phyloP scores from a whole-genome alignment of 1,284 basidiomycete species.

The Chalciporus piperatoides region DNA sequence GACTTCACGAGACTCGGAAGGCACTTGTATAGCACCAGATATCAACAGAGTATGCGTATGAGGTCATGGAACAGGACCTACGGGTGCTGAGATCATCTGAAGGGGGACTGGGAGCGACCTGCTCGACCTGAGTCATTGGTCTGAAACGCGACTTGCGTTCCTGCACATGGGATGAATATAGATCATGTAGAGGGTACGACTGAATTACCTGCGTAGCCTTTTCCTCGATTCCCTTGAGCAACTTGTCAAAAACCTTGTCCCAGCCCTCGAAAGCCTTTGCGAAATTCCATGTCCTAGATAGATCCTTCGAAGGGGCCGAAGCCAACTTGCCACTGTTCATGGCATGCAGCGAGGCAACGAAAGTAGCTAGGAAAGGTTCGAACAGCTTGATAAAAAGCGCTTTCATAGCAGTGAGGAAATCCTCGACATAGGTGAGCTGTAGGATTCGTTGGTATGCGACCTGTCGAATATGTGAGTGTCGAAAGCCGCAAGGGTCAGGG shows the following conservation, averaged over 20 bases:
- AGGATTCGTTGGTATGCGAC: constrained; percentile 97
- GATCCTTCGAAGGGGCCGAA: constrained; percentile 34
- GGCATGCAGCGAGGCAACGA: constrained; percentile 77
- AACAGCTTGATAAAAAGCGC: constrained; percentile 84
- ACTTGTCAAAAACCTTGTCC: constrained; percentile 78
- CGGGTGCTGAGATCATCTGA: constrained; percentile 60
- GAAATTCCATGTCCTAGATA: constrained; percentile 60
- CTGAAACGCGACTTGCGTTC: constrained; percentile 65
- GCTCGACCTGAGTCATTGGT: constrained; percentile 38
- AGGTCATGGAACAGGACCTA: constrained; percentile 20
- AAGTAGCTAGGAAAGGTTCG: constrained; percentile 74
- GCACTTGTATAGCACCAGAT: constrained; percentile 38
- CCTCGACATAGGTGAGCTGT: constrained; percentile 91
- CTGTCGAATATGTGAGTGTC: constrained; percentile 39
- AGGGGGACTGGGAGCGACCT: constrained; percentile 45
- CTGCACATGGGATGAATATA: constrained; percentile 35
- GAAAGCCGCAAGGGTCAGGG: neutral
- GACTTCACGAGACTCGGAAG: constrained; percentile 52
- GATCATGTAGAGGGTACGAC: neutral
- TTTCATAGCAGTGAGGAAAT: constrained; percentile 78
- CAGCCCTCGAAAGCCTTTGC: constrained; percentile 71
- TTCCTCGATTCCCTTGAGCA: constrained; percentile 73
- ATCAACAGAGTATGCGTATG: neutral
- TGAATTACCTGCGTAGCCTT: constrained; percentile 60
- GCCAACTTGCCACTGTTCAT: constrained; percentile 43